Conservation (phyloP, 2,329 filamentous ascomycete species). For the Fusarium oligoseptatum region DNA sequence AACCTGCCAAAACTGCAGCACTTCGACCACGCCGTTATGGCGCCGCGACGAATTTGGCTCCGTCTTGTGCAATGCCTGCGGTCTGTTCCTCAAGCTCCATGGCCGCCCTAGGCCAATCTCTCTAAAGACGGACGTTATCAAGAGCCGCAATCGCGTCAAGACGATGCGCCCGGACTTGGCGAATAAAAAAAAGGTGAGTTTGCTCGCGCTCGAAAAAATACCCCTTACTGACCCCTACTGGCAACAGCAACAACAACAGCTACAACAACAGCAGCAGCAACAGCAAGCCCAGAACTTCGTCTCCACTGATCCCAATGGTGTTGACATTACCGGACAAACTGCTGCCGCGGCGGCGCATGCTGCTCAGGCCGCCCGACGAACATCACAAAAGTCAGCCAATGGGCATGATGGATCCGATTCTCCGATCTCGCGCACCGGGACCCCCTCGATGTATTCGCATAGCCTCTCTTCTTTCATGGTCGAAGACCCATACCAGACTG, state of each 20-base stretch:
- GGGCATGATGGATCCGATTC: constrained; percentile 83
- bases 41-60: constrained; percentile 95
- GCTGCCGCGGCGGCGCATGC: constrained; percentile 68
- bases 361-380: constrained; percentile 66
- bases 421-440: constrained; percentile 83
- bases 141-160: constrained; percentile 98
- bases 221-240: constrained; percentile 14
- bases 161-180: constrained; percentile 82
- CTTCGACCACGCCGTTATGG: constrained; percentile 96
- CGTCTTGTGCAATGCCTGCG: constrained; percentile 98
- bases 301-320: constrained; percentile 67
- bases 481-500: constrained; percentile 75
- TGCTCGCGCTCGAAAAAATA: not conserved
- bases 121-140: constrained; percentile 99
- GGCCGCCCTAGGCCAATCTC: constrained; percentile 93
- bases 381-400: constrained; percentile 79
- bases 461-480: constrained; percentile 86
- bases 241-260: constrained; percentile 39
- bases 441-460: constrained; percentile 80
- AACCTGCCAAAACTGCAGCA: constrained; percentile 95
- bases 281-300: constrained; percentile 58
- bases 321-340: constrained; percentile 64
- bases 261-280: constrained; percentile 50
- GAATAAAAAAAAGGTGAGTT: constrained; percentile 84
- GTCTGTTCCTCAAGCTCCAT: constrained; percentile 96